A percentile compares a stretch with the other conserved stretches of the same genome.
These are phyloP conservation scores for Penicillium sp. DNA, from an alignment of 2,329 filamentous ascomycete species.

Conservation along the genomic window DNA sequence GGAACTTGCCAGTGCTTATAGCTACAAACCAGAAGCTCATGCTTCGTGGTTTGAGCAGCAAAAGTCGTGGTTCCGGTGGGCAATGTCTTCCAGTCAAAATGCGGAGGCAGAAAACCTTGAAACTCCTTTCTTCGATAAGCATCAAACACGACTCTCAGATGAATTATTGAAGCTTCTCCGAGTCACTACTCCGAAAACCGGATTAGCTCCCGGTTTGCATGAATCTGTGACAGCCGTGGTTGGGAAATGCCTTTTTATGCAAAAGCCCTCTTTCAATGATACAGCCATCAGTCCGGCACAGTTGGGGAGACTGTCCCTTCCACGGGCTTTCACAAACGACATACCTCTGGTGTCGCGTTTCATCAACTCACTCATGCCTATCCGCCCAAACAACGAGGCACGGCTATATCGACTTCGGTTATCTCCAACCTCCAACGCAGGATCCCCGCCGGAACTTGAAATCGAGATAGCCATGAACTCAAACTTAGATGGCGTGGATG, in stretches of 20 bases:
- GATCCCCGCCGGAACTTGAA: conserved; percentile 35
- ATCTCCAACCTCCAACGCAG: conserved; percentile 29
- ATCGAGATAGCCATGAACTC: conserved; percentile 26
- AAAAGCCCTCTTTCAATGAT: conserved; percentile 22
- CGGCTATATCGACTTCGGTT: conserved; percentile 33
- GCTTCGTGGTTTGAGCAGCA: conserved; percentile 33
- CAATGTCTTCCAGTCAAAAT: conserved; percentile 26
- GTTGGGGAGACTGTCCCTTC: conserved; percentile 31
- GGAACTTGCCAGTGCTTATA: conserved; percentile 26
- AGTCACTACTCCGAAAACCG: conserved; percentile 1
- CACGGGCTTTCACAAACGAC: conserved; percentile 34
- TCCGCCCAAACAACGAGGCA: conserved; percentile 12
- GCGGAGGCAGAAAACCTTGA: conserved; percentile 16
- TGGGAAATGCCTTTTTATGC: conserved; percentile 41
- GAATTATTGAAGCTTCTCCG: conserved; percentile 35
- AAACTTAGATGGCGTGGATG: conserved; percentile 12
- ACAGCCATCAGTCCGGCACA: conserved; percentile 28
- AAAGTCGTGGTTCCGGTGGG: conserved; percentile 41
- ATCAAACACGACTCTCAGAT: conserved; percentile 31
- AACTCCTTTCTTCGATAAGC: conserved; percentile 30
- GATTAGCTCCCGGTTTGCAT: conserved; percentile 11
- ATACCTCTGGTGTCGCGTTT: conserved; percentile 36
- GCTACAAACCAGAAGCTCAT: conserved; percentile 23
- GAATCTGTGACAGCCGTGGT: conserved; percentile 39
- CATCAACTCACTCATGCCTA: conserved; percentile 27